Base-by-base conservation (phyloP, 176 grass and related monocot species). In the Luzula sylvatica region DNA sequence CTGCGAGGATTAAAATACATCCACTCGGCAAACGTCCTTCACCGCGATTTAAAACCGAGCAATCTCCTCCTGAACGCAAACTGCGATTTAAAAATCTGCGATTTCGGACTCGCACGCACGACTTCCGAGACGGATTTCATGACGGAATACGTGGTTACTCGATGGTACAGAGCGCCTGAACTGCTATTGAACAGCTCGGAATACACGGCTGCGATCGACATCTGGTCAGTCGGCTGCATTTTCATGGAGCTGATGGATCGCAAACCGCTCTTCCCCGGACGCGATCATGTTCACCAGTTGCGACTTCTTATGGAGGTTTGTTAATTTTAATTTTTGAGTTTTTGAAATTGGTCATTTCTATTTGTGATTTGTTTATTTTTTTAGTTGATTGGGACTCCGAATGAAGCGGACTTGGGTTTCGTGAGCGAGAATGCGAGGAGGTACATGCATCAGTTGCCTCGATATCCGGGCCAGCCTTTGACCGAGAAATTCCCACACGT, bases 71-170 rank as follows among this genome's bases (percentile, higher is more conserved):
- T 98, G 59, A 98, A 98, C 82, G 93, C 93, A 35, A 98, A 98
- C 44, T 98, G 93, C 69, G 93, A 98, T 65, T 75, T 98, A 24
- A 98, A 98, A 69, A 98, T 98, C 53, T 98, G 93, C 8, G 93
- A 98, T 60, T 98, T 98, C 82, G 93, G 93, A 11, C 86, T 98
- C 79, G 93, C 93, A 52, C 93, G 93, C 44, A 98, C 86, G 46
- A 90, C 93, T 39, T 87, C 93, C 39, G 93, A 98, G 76, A 98
- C 93, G 47, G 93, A 98, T 80, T 98, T 98, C 74, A 98, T 98
- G 93, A 98, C 93, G 0, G 93, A 98, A 58, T 98, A 98, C 69
- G 93, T 98, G 75, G 93, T 98, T 44, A 98, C 93, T 67, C 90
- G 93, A 72, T 98, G 93, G 86, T 98, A 92, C 40, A 77, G 93